phyloP scores from a whole-genome alignment of 306 rosid genomes.

The Pueraria montana region DNA sequence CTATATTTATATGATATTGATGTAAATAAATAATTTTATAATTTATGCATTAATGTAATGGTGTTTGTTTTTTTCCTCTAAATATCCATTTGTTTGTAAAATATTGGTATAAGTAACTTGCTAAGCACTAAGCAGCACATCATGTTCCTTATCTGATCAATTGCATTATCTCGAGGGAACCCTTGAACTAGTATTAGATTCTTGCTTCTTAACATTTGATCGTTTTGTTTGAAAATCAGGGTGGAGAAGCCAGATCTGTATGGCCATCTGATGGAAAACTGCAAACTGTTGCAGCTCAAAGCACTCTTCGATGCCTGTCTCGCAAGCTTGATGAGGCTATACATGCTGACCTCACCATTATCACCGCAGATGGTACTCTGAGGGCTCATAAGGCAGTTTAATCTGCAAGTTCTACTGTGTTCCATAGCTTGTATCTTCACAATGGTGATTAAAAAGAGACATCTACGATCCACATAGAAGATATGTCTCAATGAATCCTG shows the following conservation, averaged over 20 bases:
- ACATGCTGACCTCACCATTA: constrained; percentile 72
- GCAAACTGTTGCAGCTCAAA: constrained; percentile 64
- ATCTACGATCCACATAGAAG: too few species aligned
- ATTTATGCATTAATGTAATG: not conserved
- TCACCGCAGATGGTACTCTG: too few species aligned
- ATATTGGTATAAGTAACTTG: not conserved
- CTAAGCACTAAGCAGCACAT: not conserved
- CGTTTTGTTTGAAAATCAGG: constrained; percentile 44
- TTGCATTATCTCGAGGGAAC: not conserved
- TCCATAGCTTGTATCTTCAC: too few species aligned
- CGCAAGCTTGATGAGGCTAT: constrained; percentile 79
- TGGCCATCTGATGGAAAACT: constrained; percentile 70
- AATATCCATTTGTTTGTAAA: not conserved
- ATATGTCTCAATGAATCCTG: too few species aligned
- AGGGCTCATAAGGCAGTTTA: too few species aligned
- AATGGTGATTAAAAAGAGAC: too few species aligned
- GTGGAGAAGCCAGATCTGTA: constrained; percentile 60
- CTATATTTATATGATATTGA: not conserved
- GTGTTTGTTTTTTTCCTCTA: not conserved
- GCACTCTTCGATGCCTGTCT: constrained; percentile 68
- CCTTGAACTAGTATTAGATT: not conserved
- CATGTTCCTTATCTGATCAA: not conserved
- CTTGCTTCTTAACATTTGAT: constrained; percentile 12
- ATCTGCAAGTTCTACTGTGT: too few species aligned
- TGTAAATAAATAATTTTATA: not conserved